phyloP scores from a whole-genome alignment of 2,329 filamentous ascomycete species.

The Colletotrichum sp. region DNA sequence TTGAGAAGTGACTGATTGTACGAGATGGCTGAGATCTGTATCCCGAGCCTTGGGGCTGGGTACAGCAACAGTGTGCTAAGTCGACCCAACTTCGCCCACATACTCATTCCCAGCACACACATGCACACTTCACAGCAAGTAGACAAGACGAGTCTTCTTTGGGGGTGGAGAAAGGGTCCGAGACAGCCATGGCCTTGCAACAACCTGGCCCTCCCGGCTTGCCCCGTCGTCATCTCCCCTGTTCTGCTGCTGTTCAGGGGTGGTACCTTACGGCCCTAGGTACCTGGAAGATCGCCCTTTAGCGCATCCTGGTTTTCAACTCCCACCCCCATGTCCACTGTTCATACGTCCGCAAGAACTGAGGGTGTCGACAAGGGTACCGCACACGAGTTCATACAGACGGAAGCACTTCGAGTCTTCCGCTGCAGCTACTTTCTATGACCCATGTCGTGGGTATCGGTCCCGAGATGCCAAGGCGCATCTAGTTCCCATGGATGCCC shows the following conservation, averaged over 20 bases:
- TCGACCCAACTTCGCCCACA: neutral
- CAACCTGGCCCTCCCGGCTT: constrained; percentile 10
- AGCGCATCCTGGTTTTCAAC: constrained; percentile 2
- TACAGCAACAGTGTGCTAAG: neutral
- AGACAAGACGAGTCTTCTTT: constrained; percentile 5
- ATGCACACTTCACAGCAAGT: neutral
- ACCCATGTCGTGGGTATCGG: constrained; percentile 17
- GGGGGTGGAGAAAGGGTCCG: constrained; percentile 19
- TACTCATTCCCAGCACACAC: neutral
- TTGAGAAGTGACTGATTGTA: neutral
- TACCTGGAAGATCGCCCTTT: constrained; percentile 12
- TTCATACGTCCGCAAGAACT: constrained; percentile 15
- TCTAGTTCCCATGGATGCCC: neutral
- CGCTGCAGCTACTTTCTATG: constrained; percentile 12
- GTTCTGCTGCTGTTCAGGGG: neutral
- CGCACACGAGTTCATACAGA: constrained; percentile 3
- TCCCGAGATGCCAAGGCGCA: constrained; percentile 15
- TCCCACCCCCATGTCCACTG: constrained; percentile 2
- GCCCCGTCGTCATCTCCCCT: constrained; percentile 12
- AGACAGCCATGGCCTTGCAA: constrained; percentile 17
- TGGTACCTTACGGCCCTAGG: constrained; percentile 15
- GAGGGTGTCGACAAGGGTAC: constrained; percentile 12
- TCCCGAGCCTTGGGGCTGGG: neutral
- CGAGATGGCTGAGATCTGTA: constrained; percentile 5
- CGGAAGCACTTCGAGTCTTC: constrained; percentile 13